Conservation (phyloP, 2,329 filamentous ascomycete species). For the Arthrobotrys iridis region DNA sequence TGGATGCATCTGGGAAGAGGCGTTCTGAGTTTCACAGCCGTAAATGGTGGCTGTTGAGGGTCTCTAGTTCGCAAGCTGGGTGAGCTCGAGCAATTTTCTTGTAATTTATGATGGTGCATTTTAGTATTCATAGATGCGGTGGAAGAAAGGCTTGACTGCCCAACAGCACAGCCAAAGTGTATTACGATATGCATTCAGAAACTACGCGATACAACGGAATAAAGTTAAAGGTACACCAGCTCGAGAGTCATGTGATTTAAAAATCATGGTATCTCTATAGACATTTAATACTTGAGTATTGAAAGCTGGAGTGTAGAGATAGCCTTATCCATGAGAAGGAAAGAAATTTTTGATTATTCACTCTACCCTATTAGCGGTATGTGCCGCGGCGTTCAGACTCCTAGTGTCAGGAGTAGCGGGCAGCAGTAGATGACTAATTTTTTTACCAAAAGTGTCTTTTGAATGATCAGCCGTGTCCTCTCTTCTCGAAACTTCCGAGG, state of each 20-base stretch:
- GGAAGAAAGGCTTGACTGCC: no score
- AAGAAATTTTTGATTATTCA: background rate
- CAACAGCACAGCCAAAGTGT: no score
- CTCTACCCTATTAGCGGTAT: slow-evolving; percentile 34
- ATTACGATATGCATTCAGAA: no score
- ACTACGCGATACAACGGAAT: no score
- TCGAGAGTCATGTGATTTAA: no score
- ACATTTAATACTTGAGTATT: no score
- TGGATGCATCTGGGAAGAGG: slow-evolving; percentile 35
- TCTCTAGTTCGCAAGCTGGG: slow-evolving; percentile 6
- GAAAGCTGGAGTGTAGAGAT: no score
- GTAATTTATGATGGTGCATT: background rate
- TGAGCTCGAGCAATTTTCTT: slow-evolving; percentile 35
- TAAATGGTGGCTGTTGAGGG: slow-evolving; percentile 18
- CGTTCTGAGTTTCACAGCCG: slow-evolving; percentile 34
- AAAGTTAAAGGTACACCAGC: no score
- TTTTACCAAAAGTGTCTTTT: slow-evolving; percentile 21
- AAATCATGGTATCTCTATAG: no score
- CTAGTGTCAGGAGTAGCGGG: slow-evolving; percentile 22
- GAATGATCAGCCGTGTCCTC: slow-evolving; percentile 19
- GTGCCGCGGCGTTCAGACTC: slow-evolving; percentile 9
- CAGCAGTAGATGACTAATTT: slow-evolving; percentile 26
- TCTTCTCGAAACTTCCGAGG: slow-evolving; percentile 35
- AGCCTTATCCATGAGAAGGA: no score
- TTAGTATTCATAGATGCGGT: background rate